A percentile compares a stretch with the other conserved stretches of the same genome.
Conservation (phyloP, 176 grass and related monocot species). For the Cenchrus fungigraminus region DNA sequence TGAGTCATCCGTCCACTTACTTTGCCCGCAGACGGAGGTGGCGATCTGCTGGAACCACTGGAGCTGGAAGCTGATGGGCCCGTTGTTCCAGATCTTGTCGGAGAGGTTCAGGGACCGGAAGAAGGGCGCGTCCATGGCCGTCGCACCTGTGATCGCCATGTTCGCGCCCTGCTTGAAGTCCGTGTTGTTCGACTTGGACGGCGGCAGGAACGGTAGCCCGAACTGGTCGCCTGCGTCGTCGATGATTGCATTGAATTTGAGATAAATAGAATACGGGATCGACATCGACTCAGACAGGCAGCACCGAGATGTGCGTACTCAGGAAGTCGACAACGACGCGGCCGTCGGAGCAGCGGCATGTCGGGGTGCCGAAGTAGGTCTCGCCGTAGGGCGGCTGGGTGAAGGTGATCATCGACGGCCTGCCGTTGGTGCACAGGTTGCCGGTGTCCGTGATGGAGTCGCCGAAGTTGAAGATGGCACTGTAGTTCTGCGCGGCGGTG, state of each 20-base stretch:
- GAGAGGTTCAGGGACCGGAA: constrained; percentile 55
- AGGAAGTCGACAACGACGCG: constrained; percentile 70
- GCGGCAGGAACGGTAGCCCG: constrained; percentile 57
- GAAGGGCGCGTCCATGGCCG: constrained; percentile 62
- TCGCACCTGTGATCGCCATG: constrained; percentile 73
- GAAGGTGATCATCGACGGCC: constrained; percentile 61
- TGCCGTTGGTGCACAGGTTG: constrained; percentile 62
- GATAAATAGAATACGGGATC: neutral
- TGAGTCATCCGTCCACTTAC: constrained; percentile 15
- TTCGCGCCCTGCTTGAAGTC: constrained; percentile 69
- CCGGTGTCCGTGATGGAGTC: constrained; percentile 81
- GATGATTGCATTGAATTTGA: neutral
- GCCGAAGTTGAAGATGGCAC: constrained; percentile 77
- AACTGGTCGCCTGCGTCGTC: constrained; percentile 30
- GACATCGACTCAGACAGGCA: neutral
- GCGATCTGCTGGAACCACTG: constrained; percentile 68
- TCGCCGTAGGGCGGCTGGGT: constrained; percentile 70
- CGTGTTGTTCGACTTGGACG: constrained; percentile 53
- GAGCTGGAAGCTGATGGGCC: constrained; percentile 61
- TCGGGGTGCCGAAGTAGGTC: constrained; percentile 70
- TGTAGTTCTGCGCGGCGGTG: constrained; percentile 52
- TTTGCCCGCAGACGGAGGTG: constrained; percentile 51
- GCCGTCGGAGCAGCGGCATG: constrained; percentile 69
- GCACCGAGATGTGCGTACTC: neutral
- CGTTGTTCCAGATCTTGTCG: constrained; percentile 72